Evolutionary conservation across 2,329 filamentous ascomycete genomes (phyloP).

Genomic region (Fusarium anguioides): DNA sequence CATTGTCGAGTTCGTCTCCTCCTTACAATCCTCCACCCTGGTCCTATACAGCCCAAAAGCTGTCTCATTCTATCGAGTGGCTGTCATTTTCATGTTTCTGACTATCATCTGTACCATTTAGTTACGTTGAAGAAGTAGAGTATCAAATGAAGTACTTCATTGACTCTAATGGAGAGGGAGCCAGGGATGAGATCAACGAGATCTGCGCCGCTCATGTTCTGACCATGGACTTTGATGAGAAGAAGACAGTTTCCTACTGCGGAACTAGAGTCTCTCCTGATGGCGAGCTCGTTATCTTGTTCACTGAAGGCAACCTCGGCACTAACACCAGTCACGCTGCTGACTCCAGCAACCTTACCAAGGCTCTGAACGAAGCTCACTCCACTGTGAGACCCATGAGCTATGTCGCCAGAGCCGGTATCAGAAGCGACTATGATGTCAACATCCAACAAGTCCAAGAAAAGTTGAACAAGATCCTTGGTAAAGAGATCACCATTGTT

Average conservation of each 20-base stretch:
- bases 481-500: conserved; percentile 57
- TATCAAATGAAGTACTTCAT: conserved; percentile 55
- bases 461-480: conserved; percentile 54
- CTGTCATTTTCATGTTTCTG: neutral
- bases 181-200: conserved; percentile 60
- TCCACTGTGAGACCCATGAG: conserved; percentile 51
- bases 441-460: conserved; percentile 52
- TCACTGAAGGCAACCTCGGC: conserved; percentile 56
- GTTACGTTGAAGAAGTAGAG: conserved; percentile 58
- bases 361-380: conserved; percentile 60
- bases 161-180: conserved; percentile 51
- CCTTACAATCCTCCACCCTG: neutral
- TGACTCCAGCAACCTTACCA: conserved; percentile 51
- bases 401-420: conserved; percentile 56
- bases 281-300: conserved; percentile 62
- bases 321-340: conserved; percentile 57
- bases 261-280: conserved; percentile 56
- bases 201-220: conserved; percentile 57
- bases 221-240: conserved; percentile 59
- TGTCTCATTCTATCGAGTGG: neutral
- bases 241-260: conserved; percentile 56
- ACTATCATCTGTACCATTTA: conserved; percentile 34
- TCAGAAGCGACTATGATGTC: conserved; percentile 57
- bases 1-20: conserved; percentile 54
- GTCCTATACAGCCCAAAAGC: neutral